phyloP scores from a whole-genome alignment of 108 stramenopile species.

The Cyclotella cryptica region DNA sequence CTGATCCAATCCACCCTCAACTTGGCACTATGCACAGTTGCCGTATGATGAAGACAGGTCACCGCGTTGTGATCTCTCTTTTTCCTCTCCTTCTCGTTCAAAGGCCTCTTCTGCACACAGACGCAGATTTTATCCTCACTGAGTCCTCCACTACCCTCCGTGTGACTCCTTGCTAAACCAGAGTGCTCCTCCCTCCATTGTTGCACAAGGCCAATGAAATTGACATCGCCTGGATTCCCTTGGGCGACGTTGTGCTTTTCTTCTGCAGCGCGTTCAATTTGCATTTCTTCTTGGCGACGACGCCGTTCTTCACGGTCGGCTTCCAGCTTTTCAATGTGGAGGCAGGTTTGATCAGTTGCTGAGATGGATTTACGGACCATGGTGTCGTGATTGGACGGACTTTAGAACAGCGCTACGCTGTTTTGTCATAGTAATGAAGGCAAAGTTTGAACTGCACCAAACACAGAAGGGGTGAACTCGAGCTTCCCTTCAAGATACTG shows the following conservation, averaged over 20 bases:
- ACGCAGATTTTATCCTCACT: slow-evolving; percentile 77
- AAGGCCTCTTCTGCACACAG: slow-evolving; percentile 89
- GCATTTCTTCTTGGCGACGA: slow-evolving; percentile 66
- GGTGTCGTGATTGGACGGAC: slow-evolving; percentile 8
- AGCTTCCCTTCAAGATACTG: no score
- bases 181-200: slow-evolving; percentile 81
- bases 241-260: slow-evolving; percentile 78
- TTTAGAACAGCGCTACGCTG: no score
- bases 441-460: no score
- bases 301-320: slow-evolving; percentile 90
- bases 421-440: no score
- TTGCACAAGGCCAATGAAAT: slow-evolving; percentile 94
- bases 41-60: slow-evolving; percentile 91
- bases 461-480: no score
- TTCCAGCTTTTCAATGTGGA: slow-evolving; percentile 87
- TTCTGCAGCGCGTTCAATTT: slow-evolving; percentile 72
- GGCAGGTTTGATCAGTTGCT: slow-evolving; percentile 65
- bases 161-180: slow-evolving; percentile 35
- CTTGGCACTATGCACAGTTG: slow-evolving; percentile 96
- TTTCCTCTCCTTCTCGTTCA: slow-evolving; percentile 77
- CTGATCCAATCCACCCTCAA: slow-evolving; percentile 97
- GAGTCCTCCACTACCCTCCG: not conserved
- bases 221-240: slow-evolving; percentile 98
- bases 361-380: slow-evolving; percentile 16
- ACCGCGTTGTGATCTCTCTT: slow-evolving; percentile 95